Evolutionary conservation across 371 early-diverging fungal species (phyloP).

Genomic region (Haplosporangium sp.): DNA sequence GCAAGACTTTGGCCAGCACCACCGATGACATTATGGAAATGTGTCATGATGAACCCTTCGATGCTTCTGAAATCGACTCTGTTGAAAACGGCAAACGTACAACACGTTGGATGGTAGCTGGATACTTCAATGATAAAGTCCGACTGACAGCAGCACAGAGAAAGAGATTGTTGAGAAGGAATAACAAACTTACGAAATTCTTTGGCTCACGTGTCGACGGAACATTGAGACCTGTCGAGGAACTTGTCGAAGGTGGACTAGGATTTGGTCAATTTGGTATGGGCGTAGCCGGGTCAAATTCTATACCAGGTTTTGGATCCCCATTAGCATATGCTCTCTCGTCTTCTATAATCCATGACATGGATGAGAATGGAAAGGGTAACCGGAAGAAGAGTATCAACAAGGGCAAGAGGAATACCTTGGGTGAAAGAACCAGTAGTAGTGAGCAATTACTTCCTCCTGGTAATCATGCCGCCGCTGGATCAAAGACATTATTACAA

Average conservation of each 20-base stretch:
- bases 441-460: not conserved
- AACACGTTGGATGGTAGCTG: slow-evolving; percentile 56
- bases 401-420: not conserved
- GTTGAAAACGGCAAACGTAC: slow-evolving; percentile 32
- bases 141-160: slow-evolving; percentile 51
- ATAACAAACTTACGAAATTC: slow-evolving; percentile 54
- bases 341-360: slow-evolving; percentile 40
- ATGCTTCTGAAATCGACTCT: slow-evolving; percentile 21
- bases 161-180: slow-evolving; percentile 40
- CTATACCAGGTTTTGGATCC: slow-evolving; percentile 14
- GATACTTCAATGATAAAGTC: slow-evolving; percentile 51
- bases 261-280: slow-evolving; percentile 2
- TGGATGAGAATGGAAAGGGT: slow-evolving; percentile 17
- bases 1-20: slow-evolving; percentile 10
- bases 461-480: not conserved
- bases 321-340: slow-evolving; percentile 44
- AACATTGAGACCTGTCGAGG: slow-evolving; percentile 40
- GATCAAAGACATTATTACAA: slow-evolving; percentile 19
- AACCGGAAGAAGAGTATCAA: slow-evolving; percentile 14
- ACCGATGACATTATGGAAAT: slow-evolving; percentile 18
- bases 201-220: slow-evolving; percentile 56
- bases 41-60: slow-evolving; percentile 1
- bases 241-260: slow-evolving; percentile 11
- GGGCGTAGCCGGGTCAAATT: not conserved
- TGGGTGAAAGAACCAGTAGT: not conserved